Evolutionary conservation across 768 basidiomycete species (phyloP).

Genomic region (Phylloporus sp.): DNA sequence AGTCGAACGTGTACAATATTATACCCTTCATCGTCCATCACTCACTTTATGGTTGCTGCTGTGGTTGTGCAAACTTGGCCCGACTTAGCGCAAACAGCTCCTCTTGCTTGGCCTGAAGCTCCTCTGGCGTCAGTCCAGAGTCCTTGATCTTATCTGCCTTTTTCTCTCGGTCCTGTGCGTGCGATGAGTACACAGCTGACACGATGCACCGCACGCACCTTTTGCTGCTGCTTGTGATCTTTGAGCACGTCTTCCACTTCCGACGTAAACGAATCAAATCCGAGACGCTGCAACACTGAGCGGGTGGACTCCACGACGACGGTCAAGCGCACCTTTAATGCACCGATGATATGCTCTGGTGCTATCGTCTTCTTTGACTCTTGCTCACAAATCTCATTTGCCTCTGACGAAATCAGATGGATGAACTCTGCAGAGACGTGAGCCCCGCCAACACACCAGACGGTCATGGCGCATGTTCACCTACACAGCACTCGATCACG

Average conservation of each 20-base stretch:
- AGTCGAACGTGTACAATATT: constrained; percentile 25
- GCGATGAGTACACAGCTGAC: constrained; percentile 4
- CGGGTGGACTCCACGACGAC: not conserved
- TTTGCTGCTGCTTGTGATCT: constrained; percentile 94
- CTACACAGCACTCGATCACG: constrained; percentile 98
- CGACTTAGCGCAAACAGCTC: constrained; percentile 89
- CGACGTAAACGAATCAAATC: constrained; percentile 85
- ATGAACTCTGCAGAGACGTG: constrained; percentile 76
- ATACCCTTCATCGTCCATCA: constrained; percentile 3
- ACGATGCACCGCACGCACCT: constrained; percentile 47
- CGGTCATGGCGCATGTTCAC: constrained; percentile 51
- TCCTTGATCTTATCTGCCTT: constrained; percentile 87
- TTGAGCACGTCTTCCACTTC: constrained; percentile 92
- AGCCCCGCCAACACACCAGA: constrained; percentile 10
- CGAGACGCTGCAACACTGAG: constrained; percentile 60
- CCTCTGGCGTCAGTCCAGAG: constrained; percentile 88
- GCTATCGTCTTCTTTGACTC: constrained; percentile 99
- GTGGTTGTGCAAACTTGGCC: constrained; percentile 67
- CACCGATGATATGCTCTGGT: constrained; percentile 92
- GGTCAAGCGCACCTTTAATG: constrained; percentile 65
- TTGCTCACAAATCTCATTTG: constrained; percentile 97
- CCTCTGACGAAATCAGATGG: constrained; percentile 93
- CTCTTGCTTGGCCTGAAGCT: constrained; percentile 84
- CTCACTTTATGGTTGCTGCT: constrained; percentile 33
- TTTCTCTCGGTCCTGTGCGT: constrained; percentile 76